Evolutionary conservation across 1,284 basidiomycete species (phyloP).

Genomic region (Mycosarcoma maydis): DNA sequence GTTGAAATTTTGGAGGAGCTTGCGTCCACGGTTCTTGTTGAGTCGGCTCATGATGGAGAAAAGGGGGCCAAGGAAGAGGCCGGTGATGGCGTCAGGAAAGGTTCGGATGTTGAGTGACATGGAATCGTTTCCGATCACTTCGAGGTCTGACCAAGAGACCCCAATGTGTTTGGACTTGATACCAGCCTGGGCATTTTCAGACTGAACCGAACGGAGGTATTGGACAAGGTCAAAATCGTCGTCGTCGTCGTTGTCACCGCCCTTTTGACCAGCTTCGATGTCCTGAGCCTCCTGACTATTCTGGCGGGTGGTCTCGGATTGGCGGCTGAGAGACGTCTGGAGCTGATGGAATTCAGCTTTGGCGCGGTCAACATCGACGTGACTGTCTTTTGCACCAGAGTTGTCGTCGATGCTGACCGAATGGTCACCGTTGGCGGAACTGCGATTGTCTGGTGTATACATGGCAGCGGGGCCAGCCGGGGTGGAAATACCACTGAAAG

Average conservation of each 20-base stretch:
- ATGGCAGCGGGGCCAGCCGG: conserved; percentile 5
- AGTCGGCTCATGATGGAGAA: conserved; percentile 61
- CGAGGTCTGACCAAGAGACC: conserved; percentile 52
- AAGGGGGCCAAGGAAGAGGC: conserved; percentile 59
- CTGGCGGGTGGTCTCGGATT: conserved; percentile 18
- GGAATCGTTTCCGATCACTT: conserved; percentile 46
- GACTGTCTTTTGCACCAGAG: not conserved
- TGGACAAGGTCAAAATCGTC: conserved; percentile 77
- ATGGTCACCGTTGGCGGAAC: conserved; percentile 1
- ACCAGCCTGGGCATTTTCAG: conserved; percentile 70
- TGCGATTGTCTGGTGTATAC: not conserved
- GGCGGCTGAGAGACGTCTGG: conserved; percentile 29
- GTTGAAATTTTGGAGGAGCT: conserved; percentile 44
- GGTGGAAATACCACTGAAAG: conserved; percentile 16
- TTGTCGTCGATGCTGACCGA: conserved; percentile 17
- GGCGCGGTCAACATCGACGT: conserved; percentile 26
- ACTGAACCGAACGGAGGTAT: conserved; percentile 75
- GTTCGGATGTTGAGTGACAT: conserved; percentile 55
- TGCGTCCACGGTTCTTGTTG: conserved; percentile 15
- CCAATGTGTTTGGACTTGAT: conserved; percentile 53
- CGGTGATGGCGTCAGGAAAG: conserved; percentile 66
- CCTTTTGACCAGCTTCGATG: conserved; percentile 17
- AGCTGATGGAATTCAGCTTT: conserved; percentile 28
- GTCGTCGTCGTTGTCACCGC: conserved; percentile 48
- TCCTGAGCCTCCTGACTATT: conserved; percentile 9